Conservation (phyloP, 2,329 filamentous ascomycete species). For the Scedosporium apiospermum region DNA sequence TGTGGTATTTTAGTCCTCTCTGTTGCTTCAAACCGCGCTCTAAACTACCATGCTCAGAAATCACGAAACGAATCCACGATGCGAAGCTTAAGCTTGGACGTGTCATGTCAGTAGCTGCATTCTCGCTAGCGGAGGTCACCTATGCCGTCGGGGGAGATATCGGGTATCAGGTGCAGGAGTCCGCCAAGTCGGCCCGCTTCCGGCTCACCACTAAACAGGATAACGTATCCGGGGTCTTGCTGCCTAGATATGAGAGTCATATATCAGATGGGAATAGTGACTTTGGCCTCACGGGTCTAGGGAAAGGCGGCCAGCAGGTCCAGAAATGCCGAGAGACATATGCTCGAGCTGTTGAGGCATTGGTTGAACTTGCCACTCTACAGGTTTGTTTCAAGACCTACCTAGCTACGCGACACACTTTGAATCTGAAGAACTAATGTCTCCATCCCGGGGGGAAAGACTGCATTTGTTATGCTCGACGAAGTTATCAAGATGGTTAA, state of each 20-base stretch:
- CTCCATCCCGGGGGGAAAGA: conserved; percentile 35
- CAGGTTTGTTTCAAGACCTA: conserved; percentile 40
- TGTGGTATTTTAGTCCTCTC: conserved; percentile 25
- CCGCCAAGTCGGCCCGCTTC: conserved; percentile 85
- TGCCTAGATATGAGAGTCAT: conserved; percentile 90
- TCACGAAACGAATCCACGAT: conserved; percentile 94
- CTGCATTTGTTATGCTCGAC: conserved; percentile 93
- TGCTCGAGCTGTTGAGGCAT: conserved; percentile 84
- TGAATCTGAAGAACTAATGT: background rate
- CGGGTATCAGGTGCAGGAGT: conserved; percentile 94
- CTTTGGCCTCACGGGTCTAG: conserved; percentile 89
- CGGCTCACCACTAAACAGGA: conserved; percentile 91
- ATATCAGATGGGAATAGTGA: conserved; percentile 85
- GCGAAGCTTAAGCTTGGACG: conserved; percentile 99
- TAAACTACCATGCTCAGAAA: conserved; percentile 48
- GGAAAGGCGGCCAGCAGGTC: conserved; percentile 95
- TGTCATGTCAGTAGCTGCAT: conserved; percentile 98
- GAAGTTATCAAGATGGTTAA: conserved; percentile 99
- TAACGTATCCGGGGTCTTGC: conserved; percentile 92
- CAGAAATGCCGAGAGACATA: conserved; percentile 94
- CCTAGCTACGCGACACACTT: background rate
- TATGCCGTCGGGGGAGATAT: conserved; percentile 96
- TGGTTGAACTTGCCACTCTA: conserved; percentile 89
- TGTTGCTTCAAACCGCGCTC: background rate
- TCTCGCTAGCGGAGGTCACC: conserved; percentile 93